phyloP scores from a whole-genome alignment of 441 rosid genomes.

The Arabidopsis lyrata region DNA sequence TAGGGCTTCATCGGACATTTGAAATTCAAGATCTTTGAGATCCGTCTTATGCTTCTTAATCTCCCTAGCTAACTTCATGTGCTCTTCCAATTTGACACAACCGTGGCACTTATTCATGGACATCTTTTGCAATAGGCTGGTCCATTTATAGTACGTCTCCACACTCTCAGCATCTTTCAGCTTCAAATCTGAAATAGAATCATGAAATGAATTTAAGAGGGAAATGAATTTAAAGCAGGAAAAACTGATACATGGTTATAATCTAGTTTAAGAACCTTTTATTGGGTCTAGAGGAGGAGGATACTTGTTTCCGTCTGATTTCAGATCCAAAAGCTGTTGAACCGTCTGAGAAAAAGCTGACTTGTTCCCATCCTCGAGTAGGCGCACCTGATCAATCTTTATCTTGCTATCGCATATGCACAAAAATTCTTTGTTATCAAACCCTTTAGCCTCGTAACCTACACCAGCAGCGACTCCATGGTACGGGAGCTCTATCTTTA shows the following conservation, averaged over 20 bases:
- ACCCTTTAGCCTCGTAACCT: slow-evolving; percentile 79
- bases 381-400: slow-evolving; percentile 66
- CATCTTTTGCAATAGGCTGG: slow-evolving; percentile 74
- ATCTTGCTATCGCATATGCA: slow-evolving; percentile 70
- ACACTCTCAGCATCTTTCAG: slow-evolving; percentile 72
- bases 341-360: slow-evolving; percentile 81
- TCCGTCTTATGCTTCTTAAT: slow-evolving; percentile 71
- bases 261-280: slow-evolving; percentile 58
- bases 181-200: slow-evolving; percentile 73
- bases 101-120: slow-evolving; percentile 86
- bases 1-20: slow-evolving; percentile 94
- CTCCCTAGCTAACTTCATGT: slow-evolving; percentile 75
- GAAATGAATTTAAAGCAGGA: slow-evolving; percentile 14
- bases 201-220: slow-evolving; percentile 14
- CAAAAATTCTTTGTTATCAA: slow-evolving; percentile 71
- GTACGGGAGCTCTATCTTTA: slow-evolving; percentile 78
- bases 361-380: slow-evolving; percentile 74
- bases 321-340: slow-evolving; percentile 71
- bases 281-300: slow-evolving; percentile 85
- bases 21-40: slow-evolving; percentile 61
- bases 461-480: slow-evolving; percentile 82
- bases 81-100: slow-evolving; percentile 88
- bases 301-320: slow-evolving; percentile 72
- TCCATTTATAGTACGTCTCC: slow-evolving; percentile 70
- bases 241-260: neutral